Evolutionary conservation across 441 rosid genomes (phyloP).

Genomic region (Populus hybrid): DNA sequence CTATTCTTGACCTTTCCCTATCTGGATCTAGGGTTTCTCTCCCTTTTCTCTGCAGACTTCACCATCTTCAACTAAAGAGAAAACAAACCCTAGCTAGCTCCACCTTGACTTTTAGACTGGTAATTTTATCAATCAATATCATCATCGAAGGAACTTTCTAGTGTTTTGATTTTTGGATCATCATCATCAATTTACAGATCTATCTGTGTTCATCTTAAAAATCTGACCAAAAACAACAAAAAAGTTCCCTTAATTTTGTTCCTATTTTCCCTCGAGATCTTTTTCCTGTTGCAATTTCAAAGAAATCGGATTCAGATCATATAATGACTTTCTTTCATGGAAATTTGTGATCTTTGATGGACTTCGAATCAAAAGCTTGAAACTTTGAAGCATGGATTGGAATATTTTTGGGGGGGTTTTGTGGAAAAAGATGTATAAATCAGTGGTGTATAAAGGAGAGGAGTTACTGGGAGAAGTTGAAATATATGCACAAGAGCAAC

Average conservation of each 20-base stretch:
- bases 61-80: constrained; percentile 18
- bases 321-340: background rate
- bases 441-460: constrained; percentile 63
- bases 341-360: background rate
- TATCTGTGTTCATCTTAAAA: constrained; percentile 13
- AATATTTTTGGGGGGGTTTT: background rate
- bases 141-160: background rate
- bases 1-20: constrained; percentile 40
- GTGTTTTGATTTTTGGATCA: constrained; percentile 15
- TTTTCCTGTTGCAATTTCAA: constrained; percentile 10
- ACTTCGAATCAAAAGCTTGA: constrained; percentile 3
- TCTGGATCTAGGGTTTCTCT: constrained; percentile 65
- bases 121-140: constrained; percentile 12
- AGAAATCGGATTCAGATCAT: background rate
- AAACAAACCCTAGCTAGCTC: constrained; percentile 17
- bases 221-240: constrained; percentile 13
- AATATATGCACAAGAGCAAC: constrained; percentile 53
- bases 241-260: constrained; percentile 19
- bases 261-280: constrained; percentile 3
- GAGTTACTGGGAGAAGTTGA: constrained; percentile 80
- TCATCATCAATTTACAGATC: constrained; percentile 26
- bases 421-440: constrained; percentile 48
- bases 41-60: constrained; percentile 9
- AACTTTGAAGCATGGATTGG: constrained; percentile 1
- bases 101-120: constrained; percentile 7